A percentile compares a stretch with the other conserved stretches of the same genome.
These are phyloP conservation scores for Vicia sativa DNA, from an alignment of 306 rosid genomes.

Conservation along the genomic window DNA sequence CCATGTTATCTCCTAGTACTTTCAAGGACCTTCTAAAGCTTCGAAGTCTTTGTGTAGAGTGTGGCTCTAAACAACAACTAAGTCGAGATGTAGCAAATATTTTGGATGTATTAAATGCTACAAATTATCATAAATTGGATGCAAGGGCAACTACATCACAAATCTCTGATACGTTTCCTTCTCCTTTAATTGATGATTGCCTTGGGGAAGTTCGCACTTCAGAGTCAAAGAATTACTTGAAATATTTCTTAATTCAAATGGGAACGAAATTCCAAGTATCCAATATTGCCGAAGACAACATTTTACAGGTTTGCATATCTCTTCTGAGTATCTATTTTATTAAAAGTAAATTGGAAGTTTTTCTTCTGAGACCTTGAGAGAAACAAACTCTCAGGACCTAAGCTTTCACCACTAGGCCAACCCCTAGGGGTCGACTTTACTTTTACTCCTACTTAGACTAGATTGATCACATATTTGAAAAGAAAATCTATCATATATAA, in stretches of 20 bases:
- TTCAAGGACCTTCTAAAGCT: not conserved
- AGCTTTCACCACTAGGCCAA: too few relatives aligned
- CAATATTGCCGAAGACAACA: not conserved
- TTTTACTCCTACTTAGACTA: too few relatives aligned
- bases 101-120: not conserved
- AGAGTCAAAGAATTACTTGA: not conserved
- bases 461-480: too few relatives aligned
- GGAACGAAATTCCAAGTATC: not conserved
- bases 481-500: too few relatives aligned
- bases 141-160: not conserved
- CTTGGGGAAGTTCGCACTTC: not conserved
- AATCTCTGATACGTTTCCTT: not conserved
- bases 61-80: not conserved
- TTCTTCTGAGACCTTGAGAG: too few relatives aligned
- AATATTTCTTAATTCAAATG: slow-evolving; percentile 13
- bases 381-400: too few relatives aligned
- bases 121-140: not conserved
- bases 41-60: not conserved
- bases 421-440: too few relatives aligned
- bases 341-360: not conserved
- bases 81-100: not conserved
- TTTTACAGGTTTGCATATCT: not conserved
- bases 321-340: not conserved
- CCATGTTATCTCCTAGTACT: not conserved
- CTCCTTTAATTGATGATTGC: not conserved